These are phyloP conservation scores for Leccinum subtestaceum DNA, from an alignment of 768 basidiomycete genomes.

Conservation along the genomic window DNA sequence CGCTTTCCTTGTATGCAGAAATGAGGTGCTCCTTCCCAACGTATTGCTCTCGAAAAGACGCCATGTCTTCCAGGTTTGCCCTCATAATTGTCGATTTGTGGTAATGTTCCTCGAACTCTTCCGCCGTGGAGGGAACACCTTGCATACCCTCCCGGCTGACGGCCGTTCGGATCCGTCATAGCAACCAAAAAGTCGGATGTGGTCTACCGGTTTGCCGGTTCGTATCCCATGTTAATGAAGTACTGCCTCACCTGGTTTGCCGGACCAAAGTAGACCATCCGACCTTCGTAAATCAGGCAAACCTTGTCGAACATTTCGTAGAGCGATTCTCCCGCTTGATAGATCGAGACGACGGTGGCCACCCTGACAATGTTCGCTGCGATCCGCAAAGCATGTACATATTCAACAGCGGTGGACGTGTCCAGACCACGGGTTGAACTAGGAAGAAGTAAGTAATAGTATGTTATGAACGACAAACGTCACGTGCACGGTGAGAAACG, in stretches of 20 bases:
- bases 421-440: slow-evolving; percentile 70
- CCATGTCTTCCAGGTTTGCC: slow-evolving; percentile 47
- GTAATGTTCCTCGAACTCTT: slow-evolving; percentile 56
- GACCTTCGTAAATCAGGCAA: slow-evolving; percentile 57
- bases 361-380: slow-evolving; percentile 53
- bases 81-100: slow-evolving; percentile 38
- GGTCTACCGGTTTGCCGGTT: slow-evolving; percentile 55
- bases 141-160: slow-evolving; percentile 38
- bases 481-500: slow-evolving; percentile 16
- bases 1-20: slow-evolving; percentile 47
- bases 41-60: slow-evolving; percentile 42
- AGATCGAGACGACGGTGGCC: slow-evolving; percentile 76
- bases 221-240: slow-evolving; percentile 56
- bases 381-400: slow-evolving; percentile 65
- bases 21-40: slow-evolving; percentile 44
- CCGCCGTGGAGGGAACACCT: slow-evolving; percentile 43
- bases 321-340: slow-evolving; percentile 76
- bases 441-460: neutral
- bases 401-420: slow-evolving; percentile 71
- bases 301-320: slow-evolving; percentile 72
- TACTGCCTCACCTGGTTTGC: slow-evolving; percentile 52
- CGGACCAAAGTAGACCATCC: slow-evolving; percentile 59
- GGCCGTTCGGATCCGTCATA: slow-evolving; percentile 63
- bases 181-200: slow-evolving; percentile 60
- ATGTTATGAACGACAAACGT: slow-evolving; percentile 48